These are phyloP conservation scores for Lipomyces kockii DNA, from an alignment of 805 yeast genomes.

Conservation along the genomic window DNA sequence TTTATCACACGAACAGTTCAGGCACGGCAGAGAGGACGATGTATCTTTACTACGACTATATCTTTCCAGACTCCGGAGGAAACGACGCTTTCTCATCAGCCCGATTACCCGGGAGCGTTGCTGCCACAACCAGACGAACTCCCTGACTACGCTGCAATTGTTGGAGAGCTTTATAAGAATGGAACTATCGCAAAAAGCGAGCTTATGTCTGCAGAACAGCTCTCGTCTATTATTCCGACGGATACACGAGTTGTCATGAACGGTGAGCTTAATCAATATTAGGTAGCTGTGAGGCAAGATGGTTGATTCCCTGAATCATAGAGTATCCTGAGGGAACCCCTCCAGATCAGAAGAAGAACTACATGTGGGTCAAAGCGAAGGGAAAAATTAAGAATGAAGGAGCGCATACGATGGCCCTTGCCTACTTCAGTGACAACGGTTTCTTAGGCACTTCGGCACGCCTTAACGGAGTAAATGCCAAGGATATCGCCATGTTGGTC, in stretches of 20 bases:
- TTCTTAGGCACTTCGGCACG: conserved; percentile 35
- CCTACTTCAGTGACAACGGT: conserved; percentile 36
- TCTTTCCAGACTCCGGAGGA: conserved; percentile 47
- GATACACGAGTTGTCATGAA: conserved; percentile 5
- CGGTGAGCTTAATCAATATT: conserved; percentile 2
- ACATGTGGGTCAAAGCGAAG: conserved; percentile 33
- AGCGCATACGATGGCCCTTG: conserved; percentile 38
- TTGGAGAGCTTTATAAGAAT: neutral
- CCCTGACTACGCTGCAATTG: neutral
- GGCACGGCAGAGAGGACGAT: conserved; percentile 58
- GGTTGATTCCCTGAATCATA: conserved; percentile 13
- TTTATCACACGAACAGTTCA: conserved; percentile 58
- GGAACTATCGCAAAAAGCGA: conserved; percentile 11
- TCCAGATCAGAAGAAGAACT: conserved; percentile 18
- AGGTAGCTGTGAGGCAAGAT: neutral
- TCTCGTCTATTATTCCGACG: conserved; percentile 10
- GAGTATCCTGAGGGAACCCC: conserved; percentile 18
- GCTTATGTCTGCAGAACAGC: neutral
- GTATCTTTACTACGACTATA: conserved; percentile 59
- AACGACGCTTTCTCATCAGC: conserved; percentile 20
- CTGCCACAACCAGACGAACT: conserved; percentile 33
- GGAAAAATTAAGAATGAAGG: conserved; percentile 26
- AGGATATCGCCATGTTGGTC: conserved; percentile 37
- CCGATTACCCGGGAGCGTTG: conserved; percentile 14
- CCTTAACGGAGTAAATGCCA: conserved; percentile 21